These are phyloP conservation scores for Kodamaea lidongshanica DNA, from an alignment of 805 yeast species.

Conservation along the genomic window DNA sequence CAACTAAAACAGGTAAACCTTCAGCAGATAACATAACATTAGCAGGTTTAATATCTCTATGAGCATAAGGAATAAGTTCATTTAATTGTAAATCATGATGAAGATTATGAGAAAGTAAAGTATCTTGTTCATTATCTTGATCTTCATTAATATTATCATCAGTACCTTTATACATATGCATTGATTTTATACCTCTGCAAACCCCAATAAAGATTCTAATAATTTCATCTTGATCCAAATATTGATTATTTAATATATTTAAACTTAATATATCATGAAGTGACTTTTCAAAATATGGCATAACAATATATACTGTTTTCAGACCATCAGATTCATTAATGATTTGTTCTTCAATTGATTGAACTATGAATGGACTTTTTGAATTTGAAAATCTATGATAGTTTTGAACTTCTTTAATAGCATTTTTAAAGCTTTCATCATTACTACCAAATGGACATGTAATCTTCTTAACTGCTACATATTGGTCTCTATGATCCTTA, in stretches of 20 bases:
- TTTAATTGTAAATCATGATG: slow-evolving; percentile 44
- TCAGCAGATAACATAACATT: slow-evolving; percentile 74
- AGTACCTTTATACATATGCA: slow-evolving; percentile 58
- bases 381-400: slow-evolving; percentile 60
- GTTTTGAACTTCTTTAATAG: slow-evolving; percentile 71
- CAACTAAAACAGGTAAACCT: slow-evolving; percentile 74
- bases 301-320: slow-evolving; percentile 65
- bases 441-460: slow-evolving; percentile 83
- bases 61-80: slow-evolving; percentile 68
- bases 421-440: slow-evolving; percentile 52
- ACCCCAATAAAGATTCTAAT: slow-evolving; percentile 59
- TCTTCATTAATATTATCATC: too few species aligned
- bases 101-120: slow-evolving; percentile 9
- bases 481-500: slow-evolving; percentile 36
- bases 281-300: slow-evolving; percentile 71
- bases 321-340: slow-evolving; percentile 75
- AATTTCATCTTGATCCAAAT: slow-evolving; percentile 59
- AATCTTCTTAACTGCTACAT: slow-evolving; percentile 77
- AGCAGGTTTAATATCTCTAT: slow-evolving; percentile 84
- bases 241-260: slow-evolving; percentile 49
- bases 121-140: slow-evolving; percentile 9
- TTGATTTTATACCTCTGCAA: slow-evolving; percentile 64
- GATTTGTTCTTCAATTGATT: slow-evolving; percentile 63
- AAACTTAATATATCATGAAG: slow-evolving; percentile 74
- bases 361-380: slow-evolving; percentile 57